Evolutionary conservation across 208 protist genomes (phyloP), one percentile per base, ranked within the genome.

Genomic region (Vickermania spadyakhi): DNA sequence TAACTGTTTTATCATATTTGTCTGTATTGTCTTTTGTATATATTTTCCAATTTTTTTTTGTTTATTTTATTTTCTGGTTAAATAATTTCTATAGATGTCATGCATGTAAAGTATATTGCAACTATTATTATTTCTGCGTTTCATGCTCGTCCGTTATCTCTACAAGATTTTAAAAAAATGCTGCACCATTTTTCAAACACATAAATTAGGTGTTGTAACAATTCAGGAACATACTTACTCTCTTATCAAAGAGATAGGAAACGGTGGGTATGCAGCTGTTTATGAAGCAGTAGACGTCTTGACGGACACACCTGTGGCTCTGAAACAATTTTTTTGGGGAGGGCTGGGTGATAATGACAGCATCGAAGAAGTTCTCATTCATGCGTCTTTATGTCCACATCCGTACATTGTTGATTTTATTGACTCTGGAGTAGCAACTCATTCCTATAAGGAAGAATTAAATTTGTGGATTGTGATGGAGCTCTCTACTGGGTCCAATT

Each of bases 401-500:
- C 7, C 7, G 18, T n/a, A 45, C 18, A 45, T 45, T 18, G 36
- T 45, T 7, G 11, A 45, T 7, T n/a, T 45, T 45, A 45, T 45
- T 18, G 36, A 45, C 18, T 45, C 36, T n/a, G 36, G 18, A n/a
- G 18, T 45, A n/a, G 7, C 36, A 18, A n/a, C 36, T n/a, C 7
- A 7, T 45, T 45, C 36, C 18, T 45, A 18, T 18, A 45, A 45
- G 7, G 18, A 45, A n/a, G 7, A 79, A 45, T 80, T 80, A 21
- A 80, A 91, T 63, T 69, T 87, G 61, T 91, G 84, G 80, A 73
- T 85, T 31, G 75, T 77, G 26, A 87, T 91, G 79, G 84, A 87
- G 50, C 73, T 78, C 18, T 90, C 76, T 60, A 62, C 75, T 1
- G 71, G 70, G 3, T 78, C 79, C 21, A 79, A 79, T 18, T 53